phyloP scores from a whole-genome alignment of 176 grass and related monocot genomes.

The Oropetium thomaeum region DNA sequence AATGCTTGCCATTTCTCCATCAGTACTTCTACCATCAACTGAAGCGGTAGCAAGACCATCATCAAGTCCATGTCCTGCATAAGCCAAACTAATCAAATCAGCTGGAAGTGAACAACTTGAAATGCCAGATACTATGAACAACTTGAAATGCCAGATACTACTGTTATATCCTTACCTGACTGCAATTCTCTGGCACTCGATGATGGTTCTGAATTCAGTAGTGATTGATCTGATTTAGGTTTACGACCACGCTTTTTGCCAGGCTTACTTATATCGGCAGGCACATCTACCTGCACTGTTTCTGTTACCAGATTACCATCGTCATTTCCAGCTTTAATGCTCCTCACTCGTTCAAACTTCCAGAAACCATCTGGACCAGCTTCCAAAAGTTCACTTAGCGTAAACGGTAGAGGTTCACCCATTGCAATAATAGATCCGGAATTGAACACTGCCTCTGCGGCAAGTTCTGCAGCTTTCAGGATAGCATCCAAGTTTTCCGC shows the following conservation, averaged over 20 bases:
- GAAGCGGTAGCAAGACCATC: constrained; percentile 25
- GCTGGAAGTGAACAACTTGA: constrained; percentile 17
- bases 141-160: no score
- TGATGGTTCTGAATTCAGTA: constrained; percentile 29
- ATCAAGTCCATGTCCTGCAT: constrained; percentile 44
- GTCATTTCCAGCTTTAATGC: constrained; percentile 36
- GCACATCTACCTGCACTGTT: constrained; percentile 20
- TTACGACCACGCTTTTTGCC: constrained; percentile 32
- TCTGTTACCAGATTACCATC: constrained; percentile 15
- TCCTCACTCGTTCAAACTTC: constrained; percentile 51
- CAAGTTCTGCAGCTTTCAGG: constrained; percentile 91
- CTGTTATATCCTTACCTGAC: constrained; percentile 38
- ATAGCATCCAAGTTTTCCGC: constrained; percentile 94
- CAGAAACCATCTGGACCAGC: constrained; percentile 73
- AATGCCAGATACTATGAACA: not conserved
- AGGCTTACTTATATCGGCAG: constrained; percentile 34
- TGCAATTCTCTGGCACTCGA: constrained; percentile 40
- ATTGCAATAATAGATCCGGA: constrained; percentile 77
- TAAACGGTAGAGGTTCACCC: constrained; percentile 91
- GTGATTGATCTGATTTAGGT: constrained; percentile 38
- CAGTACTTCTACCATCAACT: constrained; percentile 38
- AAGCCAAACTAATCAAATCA: constrained; percentile 38
- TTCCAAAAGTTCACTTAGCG: constrained; percentile 77
- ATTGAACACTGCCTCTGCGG: constrained; percentile 80
- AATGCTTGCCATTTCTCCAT: constrained; percentile 30